Percentiles rank a stretch among this genome's conserved stretches.
phyloP scores from a whole-genome alignment of 495 filamentous ascomycete species.

The Podospora pseudocomata region DNA sequence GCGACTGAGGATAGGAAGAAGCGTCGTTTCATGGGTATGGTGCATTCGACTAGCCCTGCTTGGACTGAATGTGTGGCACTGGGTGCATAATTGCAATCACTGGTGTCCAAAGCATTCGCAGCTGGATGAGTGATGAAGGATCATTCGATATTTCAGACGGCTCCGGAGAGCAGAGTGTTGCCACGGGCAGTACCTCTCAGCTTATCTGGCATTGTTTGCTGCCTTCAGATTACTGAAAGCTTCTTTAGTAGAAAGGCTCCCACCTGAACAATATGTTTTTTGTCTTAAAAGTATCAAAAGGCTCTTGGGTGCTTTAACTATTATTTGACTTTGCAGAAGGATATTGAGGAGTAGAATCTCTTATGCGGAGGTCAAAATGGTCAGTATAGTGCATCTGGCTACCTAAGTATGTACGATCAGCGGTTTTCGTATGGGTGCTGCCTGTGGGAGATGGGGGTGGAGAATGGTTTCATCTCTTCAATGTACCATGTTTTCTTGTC shows the following conservation, averaged over 20 bases:
- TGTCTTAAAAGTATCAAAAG: neutral
- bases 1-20: neutral
- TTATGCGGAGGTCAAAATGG: neutral
- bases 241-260: neutral
- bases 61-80: neutral
- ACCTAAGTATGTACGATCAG: neutral
- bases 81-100: neutral
- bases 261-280: neutral
- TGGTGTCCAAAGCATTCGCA: neutral
- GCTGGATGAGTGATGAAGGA: neutral
- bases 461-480: no score
- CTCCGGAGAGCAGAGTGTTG: neutral
- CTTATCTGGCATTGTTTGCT: neutral
- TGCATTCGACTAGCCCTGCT: neutral
- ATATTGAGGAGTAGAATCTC: neutral
- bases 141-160: neutral
- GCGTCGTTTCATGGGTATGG: neutral
- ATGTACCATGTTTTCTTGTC: no score
- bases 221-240: neutral
- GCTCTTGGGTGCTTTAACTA: neutral
- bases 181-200: neutral
- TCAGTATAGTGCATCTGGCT: no score
- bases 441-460: no score
- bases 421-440: neutral
- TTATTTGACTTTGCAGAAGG: neutral